A percentile compares a stretch with the other conserved stretches of the same genome.
phyloP scores from a whole-genome alignment of 352 stramenopile species.

The Globisporangium middletonii region DNA sequence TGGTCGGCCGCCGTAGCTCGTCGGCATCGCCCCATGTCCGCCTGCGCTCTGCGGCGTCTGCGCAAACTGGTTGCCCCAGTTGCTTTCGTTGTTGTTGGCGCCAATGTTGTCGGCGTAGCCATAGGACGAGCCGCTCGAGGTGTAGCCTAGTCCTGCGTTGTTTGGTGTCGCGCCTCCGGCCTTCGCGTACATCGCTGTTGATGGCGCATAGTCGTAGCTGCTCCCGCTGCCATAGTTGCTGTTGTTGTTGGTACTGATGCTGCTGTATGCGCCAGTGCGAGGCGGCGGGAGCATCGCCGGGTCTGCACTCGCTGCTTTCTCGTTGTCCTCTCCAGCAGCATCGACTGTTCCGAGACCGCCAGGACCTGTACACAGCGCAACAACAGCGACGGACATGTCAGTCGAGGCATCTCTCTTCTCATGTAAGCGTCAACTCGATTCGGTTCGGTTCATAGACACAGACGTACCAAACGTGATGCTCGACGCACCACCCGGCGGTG shows the following conservation, averaged over 20 bases:
- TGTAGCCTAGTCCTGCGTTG: neutral
- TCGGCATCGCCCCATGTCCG: neutral
- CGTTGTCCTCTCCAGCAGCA: neutral
- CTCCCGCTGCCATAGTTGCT: too few relatives aligned
- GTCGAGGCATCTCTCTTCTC: too few relatives aligned
- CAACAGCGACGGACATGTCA: neutral
- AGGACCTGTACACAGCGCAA: conserved; percentile 7
- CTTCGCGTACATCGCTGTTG: neutral
- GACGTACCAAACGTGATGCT: conserved; percentile 61
- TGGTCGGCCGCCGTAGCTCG: neutral
- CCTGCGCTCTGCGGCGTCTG: conserved; percentile 3
- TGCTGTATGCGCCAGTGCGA: conserved; percentile 5
- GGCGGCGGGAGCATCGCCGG: conserved; percentile 1
- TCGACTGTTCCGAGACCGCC: conserved; percentile 53
- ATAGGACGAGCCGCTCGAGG: neutral
- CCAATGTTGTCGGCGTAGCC: conserved; percentile 11
- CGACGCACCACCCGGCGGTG: conserved; percentile 53
- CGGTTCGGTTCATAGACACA: neutral
- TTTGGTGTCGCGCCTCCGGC: neutral
- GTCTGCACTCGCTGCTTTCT: conserved; percentile 1
- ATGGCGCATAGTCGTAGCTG: conserved; percentile 7
- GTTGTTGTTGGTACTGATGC: conserved; percentile 3
- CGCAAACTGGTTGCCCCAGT: conserved; percentile 7
- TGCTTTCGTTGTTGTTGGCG: conserved; percentile 19
- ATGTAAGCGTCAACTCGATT: too few relatives aligned